Base-by-base conservation (phyloP, 257 asterid species). In the Pogostemon cablin region DNA sequence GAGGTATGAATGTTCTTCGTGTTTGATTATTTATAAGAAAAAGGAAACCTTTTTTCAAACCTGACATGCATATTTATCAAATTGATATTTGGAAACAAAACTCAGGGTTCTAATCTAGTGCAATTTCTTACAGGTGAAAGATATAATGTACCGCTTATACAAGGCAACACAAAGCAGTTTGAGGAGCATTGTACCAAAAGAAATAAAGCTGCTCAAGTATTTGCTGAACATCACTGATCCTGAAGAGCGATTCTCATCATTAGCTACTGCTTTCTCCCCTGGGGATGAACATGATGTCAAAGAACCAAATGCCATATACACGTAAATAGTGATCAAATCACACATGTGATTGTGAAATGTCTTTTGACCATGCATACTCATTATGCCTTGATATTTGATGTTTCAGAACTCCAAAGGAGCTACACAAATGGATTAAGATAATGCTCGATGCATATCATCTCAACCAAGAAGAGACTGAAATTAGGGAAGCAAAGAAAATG, bases 361-460 rank as follows among this genome's bases (percentile, higher is more conserved):
- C 4, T 54, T 62, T 52, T 44, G 61, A 37, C 60, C 20, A 15
- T 48, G 15, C 6, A 6, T 32, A 8, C 53, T 54, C 71, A 65
- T 62, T 50, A 44, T 75, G 48, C 35, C 50, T 41, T 34, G 5
- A 25, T 32, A 12, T 47, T 53, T 41, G 35, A 7, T 74, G 50
- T 77, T 12, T 69, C 87, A 92, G 98, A 76, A 88, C 90, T 37
- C 98, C 98, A 3, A 86, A 88, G 77, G 98, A 90, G 85, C 91
- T 93, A 75, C 98, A 90, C 84, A 88, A 86, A 81, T 93, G 98
- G 97, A 83, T 93, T 58, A 82, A 80, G 76, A 81, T 93, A 79
- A 88, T 93, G 98, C 89, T 93, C 12, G 98, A 93, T 35, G 98
- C 98, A 9, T 90, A 93, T 86, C 79, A 87, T 74, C 86, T 93